phyloP scores from a whole-genome alignment of 257 asterid species.

The Vinca minor region DNA sequence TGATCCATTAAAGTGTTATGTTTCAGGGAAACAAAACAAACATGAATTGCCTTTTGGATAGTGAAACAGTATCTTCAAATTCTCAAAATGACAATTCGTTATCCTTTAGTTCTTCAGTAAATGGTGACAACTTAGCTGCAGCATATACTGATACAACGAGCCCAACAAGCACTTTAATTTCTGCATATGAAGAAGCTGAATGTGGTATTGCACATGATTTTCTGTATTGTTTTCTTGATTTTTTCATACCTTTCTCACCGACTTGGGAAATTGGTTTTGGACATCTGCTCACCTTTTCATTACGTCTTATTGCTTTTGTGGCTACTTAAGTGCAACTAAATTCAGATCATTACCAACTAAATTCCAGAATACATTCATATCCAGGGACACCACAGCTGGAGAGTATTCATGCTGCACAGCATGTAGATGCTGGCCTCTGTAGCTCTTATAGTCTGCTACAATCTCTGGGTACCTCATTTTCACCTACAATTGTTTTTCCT shows the following conservation, averaged over 20 bases:
- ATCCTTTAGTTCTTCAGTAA: conserved; percentile 48
- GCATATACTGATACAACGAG: conserved; percentile 42
- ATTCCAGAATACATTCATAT: conserved; percentile 46
- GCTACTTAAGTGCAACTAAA: conserved; percentile 17
- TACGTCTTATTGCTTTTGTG: conserved; percentile 19
- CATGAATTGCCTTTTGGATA: conserved; percentile 37
- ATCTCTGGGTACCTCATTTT: conserved; percentile 42
- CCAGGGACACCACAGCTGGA: conserved; percentile 46
- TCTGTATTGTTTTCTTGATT: conserved; percentile 4
- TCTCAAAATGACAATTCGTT: conserved; percentile 56
- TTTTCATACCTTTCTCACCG: background rate
- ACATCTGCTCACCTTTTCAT: background rate
- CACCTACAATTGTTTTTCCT: conserved; percentile 11
- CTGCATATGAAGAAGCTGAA: conserved; percentile 80
- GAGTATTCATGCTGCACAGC: conserved; percentile 25
- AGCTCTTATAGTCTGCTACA: conserved; percentile 40
- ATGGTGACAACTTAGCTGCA: conserved; percentile 27
- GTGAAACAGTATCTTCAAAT: conserved; percentile 34
- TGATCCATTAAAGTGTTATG: background rate
- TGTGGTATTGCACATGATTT: conserved; percentile 44
- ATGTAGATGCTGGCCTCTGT: conserved; percentile 33
- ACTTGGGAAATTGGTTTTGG: background rate
- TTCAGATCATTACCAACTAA: conserved; percentile 59
- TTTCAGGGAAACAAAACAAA: conserved; percentile 73
- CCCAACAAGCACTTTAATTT: conserved; percentile 79